Evolutionary conservation across 345 rosid genomes (phyloP), one percentile per base, ranked within the genome.

Genomic region (Linum lewisii): DNA sequence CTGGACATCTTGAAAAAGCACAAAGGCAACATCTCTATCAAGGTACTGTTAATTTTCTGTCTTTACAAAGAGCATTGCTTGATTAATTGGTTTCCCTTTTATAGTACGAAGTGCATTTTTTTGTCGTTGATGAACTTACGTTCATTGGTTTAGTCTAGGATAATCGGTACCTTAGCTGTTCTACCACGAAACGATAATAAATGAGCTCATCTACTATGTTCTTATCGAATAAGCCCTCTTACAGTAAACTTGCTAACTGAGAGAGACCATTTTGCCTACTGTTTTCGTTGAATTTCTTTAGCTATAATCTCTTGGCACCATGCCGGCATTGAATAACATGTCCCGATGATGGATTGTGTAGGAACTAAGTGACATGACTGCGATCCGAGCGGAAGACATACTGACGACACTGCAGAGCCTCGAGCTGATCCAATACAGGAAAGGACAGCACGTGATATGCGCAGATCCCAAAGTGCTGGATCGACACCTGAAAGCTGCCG

Each of bases 351-450:
- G n/a, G n/a, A n/a, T n/a, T n/a, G n/a, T n/a, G n/a, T n/a, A 90
- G 97, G 99, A 94, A 78, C 92, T 94, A 37, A 90, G 99, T 19
- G 99, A 94, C 82, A 94, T 90, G 99, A 90, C 99, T 1, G 99
- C 97, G 20, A 93, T 93, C 44, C 87, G 85, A 71, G 97, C 96
- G 3, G 99, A 94, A 67, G 99, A 94, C 75, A 90, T 94, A 21
- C 67, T 94, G 70, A 79, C 75, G 63, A 94, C 99, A 32, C 90
- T 94, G 56, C 99, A 94, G 80, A 87, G 90, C 79, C 81, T 94
- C 63, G 99, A 94, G 59, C 66, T 94, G 71, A 94, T 94, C 66
- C 99, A 94, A 61, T 94, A 94, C 80, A 81, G 99, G 62, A 94
- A 94, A 72, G 99, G 99, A 59, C 99, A 94, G 70, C 97, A 94